A percentile compares a stretch with the other conserved stretches of the same genome.
These are phyloP conservation scores for Cryptosporidium sp. DNA, from an alignment of 169 alveolate species.

Conservation along the genomic window DNA sequence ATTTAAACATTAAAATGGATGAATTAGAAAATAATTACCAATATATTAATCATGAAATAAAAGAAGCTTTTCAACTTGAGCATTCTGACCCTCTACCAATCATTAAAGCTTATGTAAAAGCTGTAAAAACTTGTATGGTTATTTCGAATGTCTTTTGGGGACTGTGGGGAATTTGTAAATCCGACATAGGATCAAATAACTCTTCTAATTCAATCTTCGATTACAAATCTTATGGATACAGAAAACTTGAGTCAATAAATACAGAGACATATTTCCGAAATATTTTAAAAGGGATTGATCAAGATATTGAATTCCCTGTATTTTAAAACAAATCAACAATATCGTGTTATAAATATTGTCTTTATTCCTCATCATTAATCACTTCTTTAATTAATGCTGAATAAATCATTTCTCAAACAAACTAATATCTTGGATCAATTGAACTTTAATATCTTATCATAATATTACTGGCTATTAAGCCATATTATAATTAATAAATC, in stretches of 20 bases:
- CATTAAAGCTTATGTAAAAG: not conserved
- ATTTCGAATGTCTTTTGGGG: constrained; percentile 72
- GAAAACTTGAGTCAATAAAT: constrained; percentile 37
- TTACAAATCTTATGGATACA: constrained; percentile 40
- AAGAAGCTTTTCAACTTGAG: not conserved
- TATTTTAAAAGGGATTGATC: constrained; percentile 15
- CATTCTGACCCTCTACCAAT: not conserved
- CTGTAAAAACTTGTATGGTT: constrained; percentile 39
- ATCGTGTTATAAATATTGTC: not conserved
- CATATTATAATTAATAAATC: not conserved
- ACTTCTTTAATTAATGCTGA: not conserved
- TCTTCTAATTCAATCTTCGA: constrained; percentile 9
- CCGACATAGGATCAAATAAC: constrained; percentile 8
- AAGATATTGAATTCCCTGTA: constrained; percentile 19
- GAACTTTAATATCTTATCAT: not conserved
- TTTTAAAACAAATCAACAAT: not conserved
- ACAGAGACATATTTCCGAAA: constrained; percentile 13
- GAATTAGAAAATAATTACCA: constrained; percentile 7
- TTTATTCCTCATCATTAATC: not conserved
- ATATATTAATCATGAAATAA: not conserved
- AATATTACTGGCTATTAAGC: not conserved
- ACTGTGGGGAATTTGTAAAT: constrained; percentile 68
- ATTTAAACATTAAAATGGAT: not conserved
- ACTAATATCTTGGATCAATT: not conserved
- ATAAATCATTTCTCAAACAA: not conserved